Conservation (phyloP, 345 rosid species). For the Sisymbrium irio region DNA sequence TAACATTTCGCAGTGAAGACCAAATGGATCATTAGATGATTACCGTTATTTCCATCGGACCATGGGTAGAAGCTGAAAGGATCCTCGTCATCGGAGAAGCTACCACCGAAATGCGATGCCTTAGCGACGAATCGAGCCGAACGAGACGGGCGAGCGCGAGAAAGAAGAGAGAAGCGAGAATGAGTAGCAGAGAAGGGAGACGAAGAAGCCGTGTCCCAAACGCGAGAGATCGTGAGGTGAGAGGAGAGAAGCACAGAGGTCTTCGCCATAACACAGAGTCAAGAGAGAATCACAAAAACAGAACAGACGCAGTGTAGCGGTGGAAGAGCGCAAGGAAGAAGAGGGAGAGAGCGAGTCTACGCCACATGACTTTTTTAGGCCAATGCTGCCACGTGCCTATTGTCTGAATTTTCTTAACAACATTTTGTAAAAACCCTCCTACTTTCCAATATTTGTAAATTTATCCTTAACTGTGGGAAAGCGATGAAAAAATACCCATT, state of each 20-base stretch:
- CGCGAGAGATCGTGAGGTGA: conserved; percentile 36
- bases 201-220: conserved; percentile 26
- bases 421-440: background rate
- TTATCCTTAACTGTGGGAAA: background rate
- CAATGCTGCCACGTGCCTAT: conserved; percentile 23
- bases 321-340: background rate
- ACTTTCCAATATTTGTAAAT: background rate
- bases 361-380: conserved; percentile 27
- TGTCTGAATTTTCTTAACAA: background rate
- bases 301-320: conserved; percentile 13
- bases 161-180: conserved; percentile 24
- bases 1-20: background rate
- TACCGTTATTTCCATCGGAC: conserved; percentile 58
- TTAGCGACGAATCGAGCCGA: conserved; percentile 44
- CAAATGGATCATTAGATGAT: background rate
- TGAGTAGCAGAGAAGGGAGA: conserved; percentile 5
- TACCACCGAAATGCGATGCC: conserved; percentile 50
- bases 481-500: background rate
- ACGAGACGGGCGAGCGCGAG: conserved; percentile 38
- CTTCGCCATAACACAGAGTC: conserved; percentile 45
- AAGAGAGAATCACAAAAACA: conserved; percentile 11
- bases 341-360: conserved; percentile 16
- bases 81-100: conserved; percentile 53
- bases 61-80: conserved; percentile 68
- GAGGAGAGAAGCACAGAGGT: conserved; percentile 40